phyloP scores from a whole-genome alignment of 345 rosid genomes.

The Boechera divaricarpa region DNA sequence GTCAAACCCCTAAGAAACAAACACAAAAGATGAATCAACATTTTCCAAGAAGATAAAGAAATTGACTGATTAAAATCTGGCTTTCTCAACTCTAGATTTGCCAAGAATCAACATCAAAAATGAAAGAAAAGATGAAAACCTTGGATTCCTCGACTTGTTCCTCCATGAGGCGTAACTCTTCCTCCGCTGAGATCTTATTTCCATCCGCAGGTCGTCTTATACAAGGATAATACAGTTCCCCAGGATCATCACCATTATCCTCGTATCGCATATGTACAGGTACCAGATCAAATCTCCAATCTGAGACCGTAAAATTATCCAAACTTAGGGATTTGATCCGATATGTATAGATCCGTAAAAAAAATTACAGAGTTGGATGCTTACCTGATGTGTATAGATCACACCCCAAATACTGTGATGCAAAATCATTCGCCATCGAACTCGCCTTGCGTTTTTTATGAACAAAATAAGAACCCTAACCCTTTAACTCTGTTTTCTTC shows the following conservation, averaged over 20 bases:
- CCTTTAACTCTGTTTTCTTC: too few species aligned
- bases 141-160: not conserved
- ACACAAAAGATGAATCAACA: not conserved
- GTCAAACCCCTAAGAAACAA: slow-evolving; percentile 12
- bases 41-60: not conserved
- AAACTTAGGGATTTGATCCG: not conserved
- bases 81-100: not conserved
- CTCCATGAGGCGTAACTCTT: not conserved
- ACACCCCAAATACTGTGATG: not conserved
- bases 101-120: not conserved
- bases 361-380: not conserved
- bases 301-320: not conserved
- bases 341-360: not conserved
- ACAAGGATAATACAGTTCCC: not conserved
- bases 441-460: not conserved
- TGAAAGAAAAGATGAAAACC: not conserved
- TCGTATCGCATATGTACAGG: not conserved
- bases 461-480: not conserved
- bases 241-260: not conserved
- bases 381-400: not conserved
- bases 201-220: slow-evolving; percentile 2
- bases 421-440: not conserved
- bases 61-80: too few species aligned
- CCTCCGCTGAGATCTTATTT: not conserved
- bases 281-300: not conserved